phyloP scores from a whole-genome alignment of 306 rosid species.

The Castanopsis chinensis region DNA sequence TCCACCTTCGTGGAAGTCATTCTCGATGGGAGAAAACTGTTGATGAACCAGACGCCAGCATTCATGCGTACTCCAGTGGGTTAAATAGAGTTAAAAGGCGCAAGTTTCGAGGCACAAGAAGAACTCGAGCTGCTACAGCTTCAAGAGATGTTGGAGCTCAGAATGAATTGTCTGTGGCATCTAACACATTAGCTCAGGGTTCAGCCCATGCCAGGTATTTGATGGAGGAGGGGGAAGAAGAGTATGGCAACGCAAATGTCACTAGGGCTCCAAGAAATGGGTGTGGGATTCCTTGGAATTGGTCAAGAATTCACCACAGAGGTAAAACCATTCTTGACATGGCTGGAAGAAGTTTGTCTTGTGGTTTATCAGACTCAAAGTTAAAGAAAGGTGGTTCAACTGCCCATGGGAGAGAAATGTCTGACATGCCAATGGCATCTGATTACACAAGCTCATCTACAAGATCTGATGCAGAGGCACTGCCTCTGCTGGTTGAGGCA shows the following conservation, averaged over 20 bases:
- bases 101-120: conserved; percentile 68
- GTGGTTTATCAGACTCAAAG: conserved; percentile 89
- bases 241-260: conserved; percentile 54
- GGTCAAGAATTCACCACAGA: conserved; percentile 96
- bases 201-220: conserved; percentile 52
- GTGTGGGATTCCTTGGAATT: conserved; percentile 98
- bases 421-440: conserved; percentile 65
- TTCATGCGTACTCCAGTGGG: conserved; percentile 55
- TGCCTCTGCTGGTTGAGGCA: conserved; percentile 81
- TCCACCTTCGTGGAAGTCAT: conserved; percentile 53
- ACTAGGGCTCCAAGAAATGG: conserved; percentile 85
- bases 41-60: conserved; percentile 59
- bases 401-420: conserved; percentile 59
- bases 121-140: conserved; percentile 54
- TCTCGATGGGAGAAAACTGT: conserved; percentile 49
- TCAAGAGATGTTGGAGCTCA: conserved; percentile 77
- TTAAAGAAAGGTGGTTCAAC: conserved; percentile 55
- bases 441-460: conserved; percentile 67
- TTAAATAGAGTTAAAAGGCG: conserved; percentile 69
- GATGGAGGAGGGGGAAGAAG: conserved; percentile 60
- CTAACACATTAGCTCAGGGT: conserved; percentile 71
- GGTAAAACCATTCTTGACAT: conserved; percentile 86
- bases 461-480: conserved; percentile 72
- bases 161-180: conserved; percentile 87
- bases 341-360: conserved; percentile 93